Evolutionary conservation across 2,329 filamentous ascomycete species (phyloP).

Genomic region (Orbilia oligospora): DNA sequence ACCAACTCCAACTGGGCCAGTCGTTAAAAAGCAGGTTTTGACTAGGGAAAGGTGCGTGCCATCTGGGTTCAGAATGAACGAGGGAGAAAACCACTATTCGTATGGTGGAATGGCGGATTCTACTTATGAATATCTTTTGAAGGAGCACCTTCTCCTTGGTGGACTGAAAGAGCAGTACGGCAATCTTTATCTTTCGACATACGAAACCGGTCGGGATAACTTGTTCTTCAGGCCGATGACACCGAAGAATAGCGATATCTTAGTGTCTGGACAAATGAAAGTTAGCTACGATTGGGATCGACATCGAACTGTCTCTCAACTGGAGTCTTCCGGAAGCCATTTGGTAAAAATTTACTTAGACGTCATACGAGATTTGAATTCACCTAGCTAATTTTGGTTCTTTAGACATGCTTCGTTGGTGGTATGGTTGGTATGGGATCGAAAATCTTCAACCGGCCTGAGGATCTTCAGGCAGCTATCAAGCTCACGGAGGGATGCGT

Average conservation of each 20-base stretch:
- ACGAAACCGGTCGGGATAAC: constrained; percentile 78
- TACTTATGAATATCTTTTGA: constrained; percentile 80
- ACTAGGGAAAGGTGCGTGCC: constrained; percentile 66
- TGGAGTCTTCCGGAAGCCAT: constrained; percentile 61
- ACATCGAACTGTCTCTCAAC: constrained; percentile 52
- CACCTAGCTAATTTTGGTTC: neutral
- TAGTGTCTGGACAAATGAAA: constrained; percentile 78
- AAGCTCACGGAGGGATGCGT: constrained; percentile 78
- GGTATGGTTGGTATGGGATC: constrained; percentile 79
- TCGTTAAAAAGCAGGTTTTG: constrained; percentile 64
- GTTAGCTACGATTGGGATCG: constrained; percentile 68
- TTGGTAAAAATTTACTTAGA: constrained; percentile 50
- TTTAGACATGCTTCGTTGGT: constrained; percentile 77
- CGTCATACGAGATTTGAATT: neutral
- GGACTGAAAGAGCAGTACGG: constrained; percentile 80
- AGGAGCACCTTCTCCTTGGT: constrained; percentile 82
- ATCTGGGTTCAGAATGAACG: constrained; percentile 53
- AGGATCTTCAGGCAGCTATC: constrained; percentile 76
- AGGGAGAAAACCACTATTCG: constrained; percentile 67
- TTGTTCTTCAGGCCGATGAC: constrained; percentile 85
- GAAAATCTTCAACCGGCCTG: constrained; percentile 74
- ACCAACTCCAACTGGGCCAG: constrained; percentile 12
- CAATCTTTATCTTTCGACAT: constrained; percentile 78
- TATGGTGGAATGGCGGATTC: constrained; percentile 79
- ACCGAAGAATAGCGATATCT: constrained; percentile 77